Evolutionary conservation across 106 monocot genomes (phyloP), one percentile per base, ranked within the genome.

Genomic region (Amphibolis antarctica): DNA sequence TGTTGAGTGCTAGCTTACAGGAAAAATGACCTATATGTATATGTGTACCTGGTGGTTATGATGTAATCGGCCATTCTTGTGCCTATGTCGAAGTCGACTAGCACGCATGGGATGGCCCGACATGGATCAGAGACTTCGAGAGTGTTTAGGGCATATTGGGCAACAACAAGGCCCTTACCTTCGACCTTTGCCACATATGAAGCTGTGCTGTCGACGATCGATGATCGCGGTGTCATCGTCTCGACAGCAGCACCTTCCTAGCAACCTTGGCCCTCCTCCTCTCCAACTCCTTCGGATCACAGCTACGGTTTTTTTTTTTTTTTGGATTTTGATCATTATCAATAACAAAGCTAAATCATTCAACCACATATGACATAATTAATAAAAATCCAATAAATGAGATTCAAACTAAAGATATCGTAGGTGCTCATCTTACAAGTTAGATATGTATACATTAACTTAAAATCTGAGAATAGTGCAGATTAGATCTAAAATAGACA

Each of bases 191-290:
- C 24, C 44, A 67, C 67, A 10, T 56, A 14, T 25, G 54, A 27
- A 23, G 55, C 67, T 23, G 28, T 25, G 24, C 12, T 14, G 31
- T 13, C 21, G 24, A 67, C 28, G 1, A 53, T 12, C 1, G 53
- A 43, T 14, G 55, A 25, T 30, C 25, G 53, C 4, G 47, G 67
- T 18, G 55, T 56, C 13, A 44, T 43, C 10, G 26, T 44, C 10
- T 31, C 42, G 42, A n/a, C n/a, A n/a, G 53, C 42, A 67, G 10
- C 43, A 67, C 67, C 53, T 67, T 67, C 11, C 67, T 55, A 10
- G 51, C 14, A 5, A 67, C 15, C 13, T 67, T 24, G 4, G 23
- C 42, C 23, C 15, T 28, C n/a, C n/a, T n/a, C n/a, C n/a, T n/a
- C 9, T 67, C 44, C 55, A 67, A 56, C 1, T 22, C 51, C 5